Percentiles rank a stretch among this genome's conserved stretches.
phyloP scores from a whole-genome alignment of 2,329 filamentous ascomycete genomes.

The Venturiaceae sp. region DNA sequence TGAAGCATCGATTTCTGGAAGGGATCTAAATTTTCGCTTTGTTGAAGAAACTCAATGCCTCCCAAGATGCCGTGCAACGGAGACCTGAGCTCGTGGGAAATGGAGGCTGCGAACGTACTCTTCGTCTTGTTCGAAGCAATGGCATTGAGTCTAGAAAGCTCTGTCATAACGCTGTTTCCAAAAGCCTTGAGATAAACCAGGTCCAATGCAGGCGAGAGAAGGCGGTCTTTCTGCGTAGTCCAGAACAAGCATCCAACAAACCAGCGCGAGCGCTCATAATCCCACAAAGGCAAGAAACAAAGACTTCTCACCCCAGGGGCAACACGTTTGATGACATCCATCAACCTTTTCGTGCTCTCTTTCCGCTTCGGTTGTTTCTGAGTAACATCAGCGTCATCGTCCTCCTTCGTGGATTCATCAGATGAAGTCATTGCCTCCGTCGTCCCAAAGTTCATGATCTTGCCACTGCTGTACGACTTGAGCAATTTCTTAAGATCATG shows the following conservation, averaged over 20 bases:
- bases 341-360: not conserved
- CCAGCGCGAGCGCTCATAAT: not conserved
- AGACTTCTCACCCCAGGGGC: not conserved
- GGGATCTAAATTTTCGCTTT: not conserved
- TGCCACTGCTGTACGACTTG: constrained; percentile 23
- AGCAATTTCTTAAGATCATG: constrained; percentile 13
- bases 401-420: not conserved
- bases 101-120: constrained; percentile 30
- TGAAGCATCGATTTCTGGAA: constrained; percentile 15
- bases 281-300: not conserved
- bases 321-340: not conserved
- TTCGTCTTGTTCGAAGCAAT: constrained; percentile 30
- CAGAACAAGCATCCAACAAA: constrained; percentile 16
- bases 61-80: constrained; percentile 18
- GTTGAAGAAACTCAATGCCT: constrained; percentile 11
- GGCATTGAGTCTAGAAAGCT: constrained; percentile 44
- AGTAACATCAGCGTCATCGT: not conserved
- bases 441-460: constrained; percentile 28
- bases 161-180: constrained; percentile 45
- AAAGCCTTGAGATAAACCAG: constrained; percentile 43
- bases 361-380: not conserved
- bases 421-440: not conserved
- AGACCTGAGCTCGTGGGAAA: constrained; percentile 26
- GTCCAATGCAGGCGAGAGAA: constrained; percentile 38
- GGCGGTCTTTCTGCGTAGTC: constrained; percentile 23